Evolutionary conservation across 2,329 filamentous ascomycete species (phyloP).

Genomic region (Rhynchosporium secalis): DNA sequence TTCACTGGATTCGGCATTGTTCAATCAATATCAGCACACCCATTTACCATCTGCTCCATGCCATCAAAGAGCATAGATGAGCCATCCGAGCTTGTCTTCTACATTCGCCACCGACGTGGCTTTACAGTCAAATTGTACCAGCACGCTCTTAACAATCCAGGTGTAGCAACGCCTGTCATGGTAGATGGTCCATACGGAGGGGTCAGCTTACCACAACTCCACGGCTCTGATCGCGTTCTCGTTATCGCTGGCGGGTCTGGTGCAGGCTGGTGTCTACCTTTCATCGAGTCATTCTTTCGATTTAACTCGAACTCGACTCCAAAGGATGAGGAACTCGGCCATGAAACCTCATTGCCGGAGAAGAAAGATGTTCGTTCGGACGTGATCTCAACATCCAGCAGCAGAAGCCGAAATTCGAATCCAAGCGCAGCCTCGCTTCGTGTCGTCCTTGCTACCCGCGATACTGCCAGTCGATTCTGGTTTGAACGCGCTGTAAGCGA

Average conservation of each 20-base stretch:
- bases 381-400: background rate
- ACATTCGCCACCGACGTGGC: constrained; percentile 8
- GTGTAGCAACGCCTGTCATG: background rate
- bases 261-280: background rate
- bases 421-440: constrained; percentile 30
- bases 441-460: constrained; percentile 42
- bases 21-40: background rate
- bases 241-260: background rate
- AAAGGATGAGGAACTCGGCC: background rate
- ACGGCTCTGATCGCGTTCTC: background rate
- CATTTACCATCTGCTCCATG: constrained; percentile 18
- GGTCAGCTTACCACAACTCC: background rate
- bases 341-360: background rate
- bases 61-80: constrained; percentile 3
- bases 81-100: constrained; percentile 11
- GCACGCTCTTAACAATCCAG: background rate
- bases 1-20: constrained; percentile 12
- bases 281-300: background rate
- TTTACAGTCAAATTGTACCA: background rate
- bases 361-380: background rate
- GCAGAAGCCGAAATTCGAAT: background rate
- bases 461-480: constrained; percentile 41
- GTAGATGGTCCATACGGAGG: background rate
- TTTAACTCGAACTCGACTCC: background rate
- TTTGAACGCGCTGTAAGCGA: constrained; percentile 39